Evolutionary conservation across 2,329 filamentous ascomycete species (phyloP), one percentile per base, ranked within the genome.

Genomic region (Fusarium agapanthi): DNA sequence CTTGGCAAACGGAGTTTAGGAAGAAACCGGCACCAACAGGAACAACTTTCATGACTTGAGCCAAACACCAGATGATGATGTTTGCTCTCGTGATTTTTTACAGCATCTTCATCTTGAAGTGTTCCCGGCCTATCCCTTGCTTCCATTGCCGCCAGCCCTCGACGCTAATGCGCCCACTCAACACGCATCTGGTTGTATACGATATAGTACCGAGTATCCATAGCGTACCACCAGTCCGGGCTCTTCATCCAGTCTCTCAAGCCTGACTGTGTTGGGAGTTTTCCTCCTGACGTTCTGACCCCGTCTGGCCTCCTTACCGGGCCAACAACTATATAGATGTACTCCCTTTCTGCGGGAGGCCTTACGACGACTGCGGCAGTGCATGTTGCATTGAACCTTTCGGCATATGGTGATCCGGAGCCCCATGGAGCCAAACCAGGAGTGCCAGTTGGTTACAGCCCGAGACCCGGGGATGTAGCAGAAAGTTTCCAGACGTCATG

Each of bases 81-180:
- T 26, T 60, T 53, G 38, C 67, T 57, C 61, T 58, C 58, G 55
- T 62, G 66, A 34, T 35, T 55, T 60, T 43, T 35, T 37, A 30
- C 55, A 18, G 16, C 38, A 64, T 50, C 45, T 37, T 60, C 61
- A 60, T 47, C 43, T 65, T 43, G 18, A 24, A 53, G 40, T 40
- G 50, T 51, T 72, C 54, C 44, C 20, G 56, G 50, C 75, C 67
- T 73, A 65, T 77, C 63, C 75, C 61, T 75, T 67, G 61, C 55
- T 47, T 43, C 44, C 35, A 57, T 67, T 69, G 53, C 66, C 65
- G 64, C 66, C 57, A 47, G 54, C 50, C 59, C 70, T 59, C 37
- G 68, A 67, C 75, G 73, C 75, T 76, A 76, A 77, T 77, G 75
- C 75, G 73, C 56, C 71, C 75, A 76, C 75, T 76, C 73, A 77